Evolutionary conservation across 495 filamentous ascomycete species (phyloP), one percentile per base, ranked within the genome.

Genomic region (Mycothermus thermophilus): DNA sequence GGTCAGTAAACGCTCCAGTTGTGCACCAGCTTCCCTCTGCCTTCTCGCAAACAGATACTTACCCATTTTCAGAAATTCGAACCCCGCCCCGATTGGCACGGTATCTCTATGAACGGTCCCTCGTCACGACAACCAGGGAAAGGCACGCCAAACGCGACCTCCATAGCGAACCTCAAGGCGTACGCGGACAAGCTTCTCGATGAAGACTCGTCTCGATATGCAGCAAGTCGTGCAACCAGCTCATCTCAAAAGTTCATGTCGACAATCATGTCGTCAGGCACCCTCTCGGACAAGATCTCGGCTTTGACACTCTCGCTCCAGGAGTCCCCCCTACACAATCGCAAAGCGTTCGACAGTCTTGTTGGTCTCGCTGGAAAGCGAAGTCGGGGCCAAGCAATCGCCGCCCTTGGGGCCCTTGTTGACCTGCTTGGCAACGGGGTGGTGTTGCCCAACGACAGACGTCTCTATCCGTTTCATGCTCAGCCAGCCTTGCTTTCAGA

Each of bases 261-360:
- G 2, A 92, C 85, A 4, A 93, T 97, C 54, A 95, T 97, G 90
- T 62, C 85, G 11, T 85, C 86, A 1, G 90, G 90, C 61, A 97
- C 92, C 6, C 69, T 94, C 34, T 90, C 85, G 22, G 90, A 97
- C 59, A 96, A 94, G 55, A 82, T 95, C 19, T 95, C 92, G 3
- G 90, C 90, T 5, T 60, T 95, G 45, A 97, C 90, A 1, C 64
- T 97, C 30, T 79, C 85, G 16, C 78, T 93, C 10, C 90, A 97
- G 60, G 90, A 96, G 51, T 96, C 90, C 3, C 90, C 90, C 4
- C 59, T 96, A 30, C 90, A 97, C 48, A 94, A 83, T 31, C 78
- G 72, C 33, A 92, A 88, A 44, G 77, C 83, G 8, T 71, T 96
- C 35, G 86, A 94, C 43, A 84, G 67, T 36, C 65, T 97, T 27